These are phyloP conservation scores for Leptomonas seymouri DNA, from an alignment of 208 protist genomes.

Conservation along the genomic window DNA sequence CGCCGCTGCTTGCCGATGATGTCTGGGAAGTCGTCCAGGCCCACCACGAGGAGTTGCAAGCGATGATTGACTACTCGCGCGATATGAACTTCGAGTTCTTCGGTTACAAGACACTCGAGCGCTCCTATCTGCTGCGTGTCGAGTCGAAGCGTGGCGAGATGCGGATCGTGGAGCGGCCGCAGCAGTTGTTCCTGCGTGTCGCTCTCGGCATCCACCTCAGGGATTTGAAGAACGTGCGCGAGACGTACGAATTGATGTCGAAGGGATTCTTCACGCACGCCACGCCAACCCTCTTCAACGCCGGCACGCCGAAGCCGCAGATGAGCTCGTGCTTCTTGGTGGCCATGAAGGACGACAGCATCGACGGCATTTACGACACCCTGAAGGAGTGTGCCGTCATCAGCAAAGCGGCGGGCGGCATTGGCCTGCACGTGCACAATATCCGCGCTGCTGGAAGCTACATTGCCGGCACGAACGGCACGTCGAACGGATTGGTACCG, in stretches of 20 bases:
- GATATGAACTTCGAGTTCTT: conserved; percentile 99
- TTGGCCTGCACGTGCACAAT: conserved; percentile 98
- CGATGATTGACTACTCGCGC: conserved; percentile 93
- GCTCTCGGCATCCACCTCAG: conserved; percentile 96
- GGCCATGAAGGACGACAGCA: conserved; percentile 99
- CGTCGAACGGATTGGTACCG: conserved; percentile 97
- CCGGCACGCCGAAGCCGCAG: conserved; percentile 96
- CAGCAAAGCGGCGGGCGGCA: conserved; percentile 98
- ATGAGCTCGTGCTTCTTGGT: conserved; percentile 98
- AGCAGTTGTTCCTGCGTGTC: conserved; percentile 99
- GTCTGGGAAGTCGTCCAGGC: conserved; percentile 89
- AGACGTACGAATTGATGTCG: conserved; percentile 98
- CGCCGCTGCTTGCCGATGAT: conserved; percentile 95
- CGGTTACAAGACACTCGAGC: conserved; percentile 99
- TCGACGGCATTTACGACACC: conserved; percentile 99
- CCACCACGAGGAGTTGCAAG: conserved; percentile 87
- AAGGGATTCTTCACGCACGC: conserved; percentile 97
- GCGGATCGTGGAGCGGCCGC: conserved; percentile 97
- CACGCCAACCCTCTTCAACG: conserved; percentile 99
- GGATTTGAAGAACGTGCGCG: conserved; percentile 93
- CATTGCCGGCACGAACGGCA: conserved; percentile 98
- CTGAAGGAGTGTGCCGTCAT: conserved; percentile 98
- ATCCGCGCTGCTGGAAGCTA: conserved; percentile 96
- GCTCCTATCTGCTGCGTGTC: conserved; percentile 97
- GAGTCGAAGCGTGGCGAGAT: conserved; percentile 67